Conservation (phyloP, 2,329 filamentous ascomycete species). For the Aspergillus udagawae region DNA sequence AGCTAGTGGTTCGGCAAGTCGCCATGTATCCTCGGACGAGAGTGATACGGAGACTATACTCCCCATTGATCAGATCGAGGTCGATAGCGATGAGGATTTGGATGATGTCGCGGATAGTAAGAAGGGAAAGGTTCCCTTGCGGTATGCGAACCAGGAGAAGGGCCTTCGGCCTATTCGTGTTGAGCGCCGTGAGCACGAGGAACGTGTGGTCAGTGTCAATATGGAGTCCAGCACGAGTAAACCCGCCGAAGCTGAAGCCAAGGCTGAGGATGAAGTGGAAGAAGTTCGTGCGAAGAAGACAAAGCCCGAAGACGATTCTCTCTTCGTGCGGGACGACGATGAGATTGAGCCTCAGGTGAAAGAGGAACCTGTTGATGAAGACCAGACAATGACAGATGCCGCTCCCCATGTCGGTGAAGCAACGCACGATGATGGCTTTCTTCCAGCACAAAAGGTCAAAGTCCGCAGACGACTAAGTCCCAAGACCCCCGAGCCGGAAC, state of each 20-base stretch:
- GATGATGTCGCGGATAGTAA: constrained; percentile 16
- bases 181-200: constrained; percentile 52
- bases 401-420: constrained; percentile 26
- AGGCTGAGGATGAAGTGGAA: constrained; percentile 30
- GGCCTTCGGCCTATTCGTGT: constrained; percentile 53
- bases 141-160: constrained; percentile 18
- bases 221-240: constrained; percentile 49
- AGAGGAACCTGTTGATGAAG: constrained; percentile 51
- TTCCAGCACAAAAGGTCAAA: constrained; percentile 32
- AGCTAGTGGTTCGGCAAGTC: constrained; percentile 15
- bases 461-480: constrained; percentile 30
- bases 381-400: constrained; percentile 32
- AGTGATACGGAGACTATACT: constrained; percentile 43
- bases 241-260: constrained; percentile 37
- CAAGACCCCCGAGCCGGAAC: constrained; percentile 12
- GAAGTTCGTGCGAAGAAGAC: constrained; percentile 9
- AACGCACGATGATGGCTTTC: constrained; percentile 28
- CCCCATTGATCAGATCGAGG: constrained; percentile 56
- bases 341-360: constrained; percentile 44
- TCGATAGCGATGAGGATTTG: constrained; percentile 52
- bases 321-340: constrained; percentile 17
- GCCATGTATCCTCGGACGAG: constrained; percentile 44
- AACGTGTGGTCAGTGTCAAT: constrained; percentile 51
- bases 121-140: constrained; percentile 34
- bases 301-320: constrained; percentile 9